phyloP scores from a whole-genome alignment of 257 asterid species.

The Lycium barbarum region DNA sequence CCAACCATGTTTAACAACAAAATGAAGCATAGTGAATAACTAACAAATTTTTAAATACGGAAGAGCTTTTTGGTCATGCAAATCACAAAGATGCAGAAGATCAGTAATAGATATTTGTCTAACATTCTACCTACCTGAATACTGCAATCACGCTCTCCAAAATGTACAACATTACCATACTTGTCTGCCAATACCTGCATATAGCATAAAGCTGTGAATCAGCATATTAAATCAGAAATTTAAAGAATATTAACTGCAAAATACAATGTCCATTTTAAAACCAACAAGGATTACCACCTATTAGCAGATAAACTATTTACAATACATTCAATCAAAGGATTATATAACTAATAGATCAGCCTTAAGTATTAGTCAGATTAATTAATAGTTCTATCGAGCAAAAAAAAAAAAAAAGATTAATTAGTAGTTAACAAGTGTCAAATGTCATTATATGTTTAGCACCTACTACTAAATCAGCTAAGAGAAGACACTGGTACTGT shows the following conservation, averaged over 20 bases:
- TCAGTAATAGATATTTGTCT: conserved; percentile 21
- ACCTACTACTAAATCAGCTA: conserved; percentile 4
- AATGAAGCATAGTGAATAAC: not conserved
- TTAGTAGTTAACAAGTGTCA: not conserved
- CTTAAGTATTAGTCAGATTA: conserved; percentile 9
- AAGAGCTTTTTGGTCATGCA: not conserved
- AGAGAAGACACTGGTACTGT: not conserved
- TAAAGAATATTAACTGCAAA: conserved; percentile 7
- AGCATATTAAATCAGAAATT: conserved; percentile 5
- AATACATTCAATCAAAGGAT: not conserved
- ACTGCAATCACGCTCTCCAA: conserved; percentile 99
- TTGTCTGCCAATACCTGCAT: conserved; percentile 94
- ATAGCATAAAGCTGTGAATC: not conserved
- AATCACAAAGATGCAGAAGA: not conserved
- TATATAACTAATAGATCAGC: not conserved
- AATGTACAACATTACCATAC: conserved; percentile 89
- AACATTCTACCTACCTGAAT: conserved; percentile 69
- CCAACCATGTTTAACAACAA: not conserved
- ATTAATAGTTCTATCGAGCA: not conserved
- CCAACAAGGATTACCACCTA: conserved; percentile 23
- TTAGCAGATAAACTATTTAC: not conserved
- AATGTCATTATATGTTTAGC: not conserved
- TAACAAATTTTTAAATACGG: not conserved
- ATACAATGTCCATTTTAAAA: not conserved
- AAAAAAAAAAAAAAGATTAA: not conserved